phyloP scores from a whole-genome alignment of 164 flowering plant genomes.

The Litsea cubeba region DNA sequence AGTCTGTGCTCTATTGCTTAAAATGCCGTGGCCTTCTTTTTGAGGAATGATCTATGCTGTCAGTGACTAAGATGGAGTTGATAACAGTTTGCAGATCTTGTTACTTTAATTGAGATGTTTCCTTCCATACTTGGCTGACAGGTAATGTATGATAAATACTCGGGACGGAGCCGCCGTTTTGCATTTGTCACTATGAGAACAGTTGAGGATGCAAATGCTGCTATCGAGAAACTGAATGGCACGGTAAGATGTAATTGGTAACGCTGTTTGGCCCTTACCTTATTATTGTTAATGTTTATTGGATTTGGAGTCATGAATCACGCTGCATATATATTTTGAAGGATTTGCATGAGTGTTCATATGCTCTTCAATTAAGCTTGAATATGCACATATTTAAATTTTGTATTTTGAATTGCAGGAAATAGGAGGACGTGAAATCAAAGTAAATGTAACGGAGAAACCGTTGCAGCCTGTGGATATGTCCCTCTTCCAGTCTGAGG shows the following conservation, averaged over 20 bases:
- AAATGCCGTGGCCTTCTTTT: too few species aligned
- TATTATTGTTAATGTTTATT: too few species aligned
- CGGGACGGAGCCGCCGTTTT: constrained; percentile 85
- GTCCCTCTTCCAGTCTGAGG: constrained; percentile 61
- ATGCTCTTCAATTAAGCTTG: not conserved
- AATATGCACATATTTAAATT: not conserved
- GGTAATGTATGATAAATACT: constrained; percentile 95
- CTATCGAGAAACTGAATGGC: constrained; percentile 77
- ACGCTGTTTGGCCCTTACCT: not conserved
- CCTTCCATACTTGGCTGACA: constrained; percentile 14
- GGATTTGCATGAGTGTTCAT: not conserved
- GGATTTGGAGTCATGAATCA: not conserved
- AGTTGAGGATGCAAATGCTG: constrained; percentile 84
- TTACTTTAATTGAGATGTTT: too few species aligned
- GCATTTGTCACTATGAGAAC: constrained; percentile 91
- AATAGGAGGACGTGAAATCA: constrained; percentile 83
- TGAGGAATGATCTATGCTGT: too few species aligned
- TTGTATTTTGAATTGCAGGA: constrained; percentile 37
- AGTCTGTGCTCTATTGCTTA: too few species aligned
- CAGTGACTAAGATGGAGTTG: too few species aligned
- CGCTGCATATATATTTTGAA: not conserved
- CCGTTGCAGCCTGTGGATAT: constrained; percentile 44
- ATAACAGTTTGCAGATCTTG: too few species aligned
- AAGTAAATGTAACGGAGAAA: constrained; percentile 85
- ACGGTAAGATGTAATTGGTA: constrained; percentile 40